Conservation (phyloP, 257 asterid genomes). For the Thymus quinquecostatus region DNA sequence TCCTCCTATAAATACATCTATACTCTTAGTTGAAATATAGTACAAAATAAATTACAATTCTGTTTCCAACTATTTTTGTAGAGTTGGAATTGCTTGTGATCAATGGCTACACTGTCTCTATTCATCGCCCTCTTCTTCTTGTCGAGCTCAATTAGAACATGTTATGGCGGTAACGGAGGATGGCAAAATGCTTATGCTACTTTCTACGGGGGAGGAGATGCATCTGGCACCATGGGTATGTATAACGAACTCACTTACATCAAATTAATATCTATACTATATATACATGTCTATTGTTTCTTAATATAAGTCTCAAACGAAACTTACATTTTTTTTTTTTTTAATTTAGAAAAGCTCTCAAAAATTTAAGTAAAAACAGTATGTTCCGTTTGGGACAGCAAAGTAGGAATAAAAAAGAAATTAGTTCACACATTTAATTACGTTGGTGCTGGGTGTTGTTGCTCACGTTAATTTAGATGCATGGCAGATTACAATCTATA, state of each 20-base stretch:
- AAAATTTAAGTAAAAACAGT: no score
- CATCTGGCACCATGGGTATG: conserved; percentile 67
- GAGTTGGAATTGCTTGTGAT: not conserved
- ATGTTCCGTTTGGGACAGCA: no score
- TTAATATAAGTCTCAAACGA: no score
- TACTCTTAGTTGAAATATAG: not conserved
- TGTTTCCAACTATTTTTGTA: not conserved
- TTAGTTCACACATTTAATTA: no score
- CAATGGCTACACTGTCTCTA: not conserved
- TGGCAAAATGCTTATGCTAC: conserved; percentile 72
- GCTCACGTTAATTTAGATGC: no score
- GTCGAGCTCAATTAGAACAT: not conserved
- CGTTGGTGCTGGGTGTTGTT: no score
- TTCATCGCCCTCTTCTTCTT: not conserved
- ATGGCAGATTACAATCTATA: no score
- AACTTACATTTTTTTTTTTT: no score
- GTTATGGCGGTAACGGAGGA: conserved; percentile 39
- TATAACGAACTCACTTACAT: not conserved
- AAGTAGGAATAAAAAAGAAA: no score
- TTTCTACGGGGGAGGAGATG: conserved; percentile 70
- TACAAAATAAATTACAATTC: not conserved
- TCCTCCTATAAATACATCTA: not conserved
- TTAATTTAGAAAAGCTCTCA: no score
- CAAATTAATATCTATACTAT: no score
- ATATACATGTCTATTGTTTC: no score